Evolutionary conservation across 2,329 filamentous ascomycete genomes (phyloP).

Genomic region (Exutisphaerella laricina): DNA sequence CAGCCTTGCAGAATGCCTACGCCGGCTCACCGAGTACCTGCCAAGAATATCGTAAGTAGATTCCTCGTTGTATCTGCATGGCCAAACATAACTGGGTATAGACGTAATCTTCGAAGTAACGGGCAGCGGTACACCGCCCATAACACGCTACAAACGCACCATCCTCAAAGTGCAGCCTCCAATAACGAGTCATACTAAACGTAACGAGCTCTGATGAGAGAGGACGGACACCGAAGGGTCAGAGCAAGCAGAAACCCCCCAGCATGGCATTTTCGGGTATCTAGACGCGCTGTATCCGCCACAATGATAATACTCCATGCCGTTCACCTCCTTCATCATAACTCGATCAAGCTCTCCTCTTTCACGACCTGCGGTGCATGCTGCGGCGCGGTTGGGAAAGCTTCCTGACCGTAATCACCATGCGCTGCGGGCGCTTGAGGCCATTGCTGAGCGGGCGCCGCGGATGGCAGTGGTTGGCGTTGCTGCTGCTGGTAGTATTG

Average conservation of each 20-base stretch:
- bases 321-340: conserved; percentile 18
- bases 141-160: conserved; percentile 47
- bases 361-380: conserved; percentile 31
- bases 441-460: conserved; percentile 26
- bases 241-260: no score
- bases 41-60: conserved; percentile 46
- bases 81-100: no score
- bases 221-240: no score
- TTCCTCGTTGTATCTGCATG: no score
- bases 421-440: conserved; percentile 30
- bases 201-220: conserved; percentile 14
- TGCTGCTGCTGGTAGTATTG: conserved; percentile 18
- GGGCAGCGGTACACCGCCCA: conserved; percentile 39
- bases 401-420: conserved; percentile 32
- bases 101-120: conserved; percentile 47
- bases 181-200: no score
- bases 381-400: conserved; percentile 32
- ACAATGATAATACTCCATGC: no score
- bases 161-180: conserved; percentile 28
- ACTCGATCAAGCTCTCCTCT: conserved; percentile 35
- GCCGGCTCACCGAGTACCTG: conserved; percentile 36
- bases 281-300: no score
- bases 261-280: not conserved
- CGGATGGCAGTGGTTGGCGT: conserved; percentile 7
- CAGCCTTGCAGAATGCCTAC: conserved; percentile 27